These are phyloP conservation scores for Auricularia auricula-judae DNA, from an alignment of 768 basidiomycete genomes.

Conservation along the genomic window DNA sequence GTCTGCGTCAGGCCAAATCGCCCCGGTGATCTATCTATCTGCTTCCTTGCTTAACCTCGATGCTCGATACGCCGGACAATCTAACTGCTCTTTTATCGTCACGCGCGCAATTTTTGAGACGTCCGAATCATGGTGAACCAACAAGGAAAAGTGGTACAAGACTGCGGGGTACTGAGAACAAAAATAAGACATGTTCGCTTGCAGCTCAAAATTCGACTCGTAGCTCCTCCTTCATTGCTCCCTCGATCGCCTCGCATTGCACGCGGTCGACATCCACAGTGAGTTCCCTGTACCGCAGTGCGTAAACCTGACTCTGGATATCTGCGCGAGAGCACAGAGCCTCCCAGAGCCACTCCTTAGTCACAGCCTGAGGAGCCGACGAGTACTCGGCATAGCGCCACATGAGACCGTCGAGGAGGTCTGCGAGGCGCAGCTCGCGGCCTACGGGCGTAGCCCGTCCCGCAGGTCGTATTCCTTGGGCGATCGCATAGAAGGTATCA, in stretches of 20 bases:
- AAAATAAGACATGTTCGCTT: no score
- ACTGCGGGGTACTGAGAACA: no score
- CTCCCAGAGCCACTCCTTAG: not conserved
- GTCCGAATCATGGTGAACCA: no score
- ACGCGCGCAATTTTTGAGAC: no score
- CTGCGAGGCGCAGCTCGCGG: not conserved
- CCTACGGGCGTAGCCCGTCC: not conserved
- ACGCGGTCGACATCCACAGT: not conserved
- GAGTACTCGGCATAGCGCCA: not conserved
- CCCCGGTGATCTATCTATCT: no score
- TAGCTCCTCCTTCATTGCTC: not conserved
- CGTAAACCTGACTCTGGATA: not conserved
- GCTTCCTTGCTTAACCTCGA: no score
- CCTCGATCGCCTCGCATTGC: not conserved
- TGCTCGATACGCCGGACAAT: no score
- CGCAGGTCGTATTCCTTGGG: constrained; percentile 10
- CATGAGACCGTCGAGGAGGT: not conserved
- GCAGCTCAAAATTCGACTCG: not conserved
- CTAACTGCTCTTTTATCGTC: no score
- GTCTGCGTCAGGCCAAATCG: no score
- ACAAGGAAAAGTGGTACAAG: no score
- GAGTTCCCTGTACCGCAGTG: not conserved
- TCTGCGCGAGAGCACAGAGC: not conserved
- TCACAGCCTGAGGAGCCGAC: not conserved
- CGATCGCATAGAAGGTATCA: constrained; percentile 22